phyloP scores from a whole-genome alignment of 768 basidiomycete species.

The Lactifluus rugatus region DNA sequence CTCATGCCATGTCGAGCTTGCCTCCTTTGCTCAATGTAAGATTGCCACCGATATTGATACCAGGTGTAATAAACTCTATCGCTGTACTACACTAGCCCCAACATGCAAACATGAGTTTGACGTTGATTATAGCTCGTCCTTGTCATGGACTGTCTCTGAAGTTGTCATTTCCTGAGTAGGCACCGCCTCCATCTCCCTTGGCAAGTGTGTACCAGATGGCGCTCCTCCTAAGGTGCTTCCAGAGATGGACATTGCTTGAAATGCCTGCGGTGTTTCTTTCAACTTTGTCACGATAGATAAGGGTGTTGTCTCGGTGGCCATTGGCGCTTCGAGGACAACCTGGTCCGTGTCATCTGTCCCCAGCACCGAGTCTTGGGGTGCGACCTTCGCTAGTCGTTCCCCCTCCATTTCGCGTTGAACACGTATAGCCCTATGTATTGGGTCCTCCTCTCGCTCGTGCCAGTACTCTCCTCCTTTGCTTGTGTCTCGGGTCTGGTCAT shows the following conservation, averaged over 20 bases:
- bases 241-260: not conserved
- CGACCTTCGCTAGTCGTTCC: conserved; percentile 9
- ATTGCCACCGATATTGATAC: conserved; percentile 10
- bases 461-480: conserved; percentile 10
- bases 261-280: not conserved
- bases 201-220: not conserved
- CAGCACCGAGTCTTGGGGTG: conserved; percentile 13
- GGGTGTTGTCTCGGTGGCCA: conserved; percentile 12
- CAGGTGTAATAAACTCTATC: conserved; percentile 15
- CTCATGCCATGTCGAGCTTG: not conserved
- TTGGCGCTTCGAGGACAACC: conserved; percentile 19
- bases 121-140: conserved; percentile 13
- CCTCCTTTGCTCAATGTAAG: conserved; percentile 2
- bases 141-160: not conserved
- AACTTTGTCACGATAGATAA: conserved; percentile 2
- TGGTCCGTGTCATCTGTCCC: conserved; percentile 24
- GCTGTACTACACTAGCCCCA: not conserved
- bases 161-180: not conserved
- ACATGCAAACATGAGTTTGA: not conserved
- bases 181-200: not conserved
- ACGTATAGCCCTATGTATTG: conserved; percentile 24
- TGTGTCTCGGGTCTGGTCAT: conserved; percentile 25
- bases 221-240: not conserved
- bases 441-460: conserved; percentile 22
- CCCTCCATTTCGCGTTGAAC: conserved; percentile 22